A percentile compares a stretch with the other conserved stretches of the same genome.
Evolutionary conservation across 129 eudicot species (phyloP).

Genomic region (Centrapalus pauciflorus): DNA sequence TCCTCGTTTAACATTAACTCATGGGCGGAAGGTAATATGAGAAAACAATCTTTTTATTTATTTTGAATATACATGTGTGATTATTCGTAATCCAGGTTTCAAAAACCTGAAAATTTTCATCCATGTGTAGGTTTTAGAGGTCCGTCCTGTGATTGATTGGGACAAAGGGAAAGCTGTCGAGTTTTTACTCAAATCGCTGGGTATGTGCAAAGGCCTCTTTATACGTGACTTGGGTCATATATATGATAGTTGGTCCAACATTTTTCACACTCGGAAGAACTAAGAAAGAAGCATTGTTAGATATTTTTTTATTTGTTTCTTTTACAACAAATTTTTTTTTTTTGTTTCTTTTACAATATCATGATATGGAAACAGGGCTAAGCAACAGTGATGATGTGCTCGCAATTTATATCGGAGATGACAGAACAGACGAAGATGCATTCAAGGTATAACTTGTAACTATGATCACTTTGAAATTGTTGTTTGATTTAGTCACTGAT

Average conservation of each 20-base stretch:
- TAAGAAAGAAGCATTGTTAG: no score
- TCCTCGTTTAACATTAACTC: conserved; percentile 70
- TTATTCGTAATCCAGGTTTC: background rate
- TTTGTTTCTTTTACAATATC: background rate
- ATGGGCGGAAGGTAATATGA: conserved; percentile 73
- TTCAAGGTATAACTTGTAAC: conserved; percentile 48
- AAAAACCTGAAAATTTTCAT: background rate
- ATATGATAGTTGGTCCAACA: no score
- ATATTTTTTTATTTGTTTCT: no score
- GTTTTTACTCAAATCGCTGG: conserved; percentile 71
- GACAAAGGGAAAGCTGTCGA: conserved; percentile 90
- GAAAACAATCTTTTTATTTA: background rate
- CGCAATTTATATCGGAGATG: conserved; percentile 89
- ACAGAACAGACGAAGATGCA: conserved; percentile 88
- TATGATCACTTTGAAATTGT: background rate
- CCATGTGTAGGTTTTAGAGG: conserved; percentile 72
- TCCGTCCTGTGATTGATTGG: conserved; percentile 88
- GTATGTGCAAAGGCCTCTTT: conserved; percentile 26
- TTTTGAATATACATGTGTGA: background rate
- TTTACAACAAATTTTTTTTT: no score
- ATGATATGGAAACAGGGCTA: conserved; percentile 35
- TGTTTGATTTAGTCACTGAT: background rate
- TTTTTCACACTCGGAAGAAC: no score
- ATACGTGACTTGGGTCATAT: no score
- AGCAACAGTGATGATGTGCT: conserved; percentile 47